Percentiles rank a stretch among this genome's conserved stretches.
These are phyloP conservation scores for Nannochloropsis oceanica DNA, from an alignment of 108 stramenopile genomes.

Conservation along the genomic window DNA sequence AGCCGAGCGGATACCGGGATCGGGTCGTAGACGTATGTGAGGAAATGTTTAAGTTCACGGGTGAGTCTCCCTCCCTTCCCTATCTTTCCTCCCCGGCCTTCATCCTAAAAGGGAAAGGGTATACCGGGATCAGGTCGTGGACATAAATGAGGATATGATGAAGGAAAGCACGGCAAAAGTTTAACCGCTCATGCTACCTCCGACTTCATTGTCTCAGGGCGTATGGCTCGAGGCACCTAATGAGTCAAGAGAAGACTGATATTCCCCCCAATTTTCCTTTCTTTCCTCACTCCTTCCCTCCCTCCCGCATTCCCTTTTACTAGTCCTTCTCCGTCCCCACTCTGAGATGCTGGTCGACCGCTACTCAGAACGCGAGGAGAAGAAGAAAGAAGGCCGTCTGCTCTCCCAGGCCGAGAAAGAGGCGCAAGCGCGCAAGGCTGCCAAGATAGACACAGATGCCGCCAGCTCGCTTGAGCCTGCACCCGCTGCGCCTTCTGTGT, in stretches of 20 bases:
- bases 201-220: too few relatives aligned
- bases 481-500: too few relatives aligned
- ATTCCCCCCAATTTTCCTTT: not conserved
- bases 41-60: constrained; percentile 51
- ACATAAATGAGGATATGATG: too few relatives aligned
- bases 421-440: not conserved
- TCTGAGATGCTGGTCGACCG: constrained; percentile 43
- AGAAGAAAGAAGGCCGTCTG: constrained; percentile 36
- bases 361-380: constrained; percentile 50
- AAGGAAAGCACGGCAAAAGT: too few relatives aligned
- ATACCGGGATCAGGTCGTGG: too few relatives aligned
- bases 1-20: constrained; percentile 38
- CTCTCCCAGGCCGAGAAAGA: constrained; percentile 52
- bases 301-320: not conserved
- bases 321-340: constrained; percentile 39
- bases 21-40: constrained; percentile 53
- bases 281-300: not conserved
- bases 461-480: too few relatives aligned
- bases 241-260: not conserved
- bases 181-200: too few relatives aligned
- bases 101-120: not conserved
- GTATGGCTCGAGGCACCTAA: not conserved
- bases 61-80: not conserved
- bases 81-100: not conserved
- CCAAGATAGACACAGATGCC: not conserved